Conservation (phyloP, 306 rosid genomes). For the Alnus rubra region DNA sequence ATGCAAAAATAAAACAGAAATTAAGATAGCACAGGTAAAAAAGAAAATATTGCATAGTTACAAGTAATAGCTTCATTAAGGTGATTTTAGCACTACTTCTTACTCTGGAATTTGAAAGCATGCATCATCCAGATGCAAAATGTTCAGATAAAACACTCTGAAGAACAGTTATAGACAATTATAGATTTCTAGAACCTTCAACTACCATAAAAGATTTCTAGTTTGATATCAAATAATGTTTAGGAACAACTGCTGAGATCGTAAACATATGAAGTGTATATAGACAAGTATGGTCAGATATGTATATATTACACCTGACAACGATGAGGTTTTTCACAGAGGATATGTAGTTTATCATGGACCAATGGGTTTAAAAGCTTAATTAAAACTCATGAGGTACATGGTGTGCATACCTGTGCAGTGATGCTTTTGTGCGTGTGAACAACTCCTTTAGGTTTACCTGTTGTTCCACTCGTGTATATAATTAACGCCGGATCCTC, state of each 20-base stretch:
- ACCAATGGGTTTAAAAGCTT: constrained; percentile 13
- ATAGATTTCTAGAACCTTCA: not conserved
- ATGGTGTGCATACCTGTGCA: constrained; percentile 63
- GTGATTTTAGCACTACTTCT: not conserved
- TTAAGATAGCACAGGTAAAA: constrained; percentile 1
- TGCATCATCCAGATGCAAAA: not conserved
- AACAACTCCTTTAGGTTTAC: constrained; percentile 97
- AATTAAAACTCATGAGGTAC: constrained; percentile 23
- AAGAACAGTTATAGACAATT: not conserved
- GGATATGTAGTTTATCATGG: not conserved
- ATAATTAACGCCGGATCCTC: constrained; percentile 87
- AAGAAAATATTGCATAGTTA: not conserved
- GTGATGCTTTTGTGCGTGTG: constrained; percentile 84
- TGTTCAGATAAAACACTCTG: not conserved
- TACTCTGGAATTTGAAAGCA: not conserved
- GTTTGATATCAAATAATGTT: not conserved
- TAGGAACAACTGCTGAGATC: not conserved
- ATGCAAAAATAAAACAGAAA: constrained; percentile 10
- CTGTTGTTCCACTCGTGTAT: constrained; percentile 96
- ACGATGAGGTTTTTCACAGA: not conserved
- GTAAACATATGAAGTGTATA: not conserved
- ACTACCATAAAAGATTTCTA: not conserved
- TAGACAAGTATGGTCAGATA: not conserved
- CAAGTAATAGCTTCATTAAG: not conserved
- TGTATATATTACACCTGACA: not conserved